Percentiles rank a stretch among this genome's conserved stretches.
These are phyloP conservation scores for Xylaria sp. DNA, from an alignment of 2,329 filamentous ascomycete species.

Conservation along the genomic window DNA sequence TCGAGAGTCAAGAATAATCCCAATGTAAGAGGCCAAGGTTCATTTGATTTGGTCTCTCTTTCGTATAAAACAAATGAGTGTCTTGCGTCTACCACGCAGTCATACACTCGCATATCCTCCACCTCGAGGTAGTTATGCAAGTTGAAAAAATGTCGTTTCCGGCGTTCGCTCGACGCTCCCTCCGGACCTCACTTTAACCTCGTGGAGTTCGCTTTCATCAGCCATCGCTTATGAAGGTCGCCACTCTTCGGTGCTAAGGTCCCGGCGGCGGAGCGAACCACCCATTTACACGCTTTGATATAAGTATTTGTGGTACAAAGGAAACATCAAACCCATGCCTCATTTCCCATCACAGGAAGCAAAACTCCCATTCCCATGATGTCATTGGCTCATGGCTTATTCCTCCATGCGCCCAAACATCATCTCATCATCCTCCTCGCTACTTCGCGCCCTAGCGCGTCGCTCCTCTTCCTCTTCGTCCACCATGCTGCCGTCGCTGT, in stretches of 20 bases:
- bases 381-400: slow-evolving; percentile 61
- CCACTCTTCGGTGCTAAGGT: slow-evolving; percentile 76
- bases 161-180: slow-evolving; percentile 70
- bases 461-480: slow-evolving; percentile 73
- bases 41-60: slow-evolving; percentile 40
- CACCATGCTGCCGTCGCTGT: slow-evolving; percentile 69
- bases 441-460: slow-evolving; percentile 67
- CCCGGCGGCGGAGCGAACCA: slow-evolving; percentile 71
- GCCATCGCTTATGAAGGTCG: slow-evolving; percentile 35
- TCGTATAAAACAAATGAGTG: slow-evolving; percentile 46
- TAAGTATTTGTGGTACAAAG: slow-evolving; percentile 60
- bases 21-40: slow-evolving; percentile 27
- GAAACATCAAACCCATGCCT: slow-evolving; percentile 55
- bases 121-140: slow-evolving; percentile 26
- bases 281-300: slow-evolving; percentile 58
- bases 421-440: slow-evolving; percentile 92
- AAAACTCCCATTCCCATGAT: slow-evolving; percentile 33
- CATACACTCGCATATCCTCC: slow-evolving; percentile 41
- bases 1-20: slow-evolving; percentile 1
- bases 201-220: slow-evolving; percentile 58
- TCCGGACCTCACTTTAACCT: slow-evolving; percentile 77
- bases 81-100: slow-evolving; percentile 40
- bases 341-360: slow-evolving; percentile 42
- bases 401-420: slow-evolving; percentile 98
- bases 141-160: slow-evolving; percentile 44